These are phyloP conservation scores for Alternaria ventricosa DNA, from an alignment of 2,329 filamentous ascomycete genomes.

Conservation along the genomic window DNA sequence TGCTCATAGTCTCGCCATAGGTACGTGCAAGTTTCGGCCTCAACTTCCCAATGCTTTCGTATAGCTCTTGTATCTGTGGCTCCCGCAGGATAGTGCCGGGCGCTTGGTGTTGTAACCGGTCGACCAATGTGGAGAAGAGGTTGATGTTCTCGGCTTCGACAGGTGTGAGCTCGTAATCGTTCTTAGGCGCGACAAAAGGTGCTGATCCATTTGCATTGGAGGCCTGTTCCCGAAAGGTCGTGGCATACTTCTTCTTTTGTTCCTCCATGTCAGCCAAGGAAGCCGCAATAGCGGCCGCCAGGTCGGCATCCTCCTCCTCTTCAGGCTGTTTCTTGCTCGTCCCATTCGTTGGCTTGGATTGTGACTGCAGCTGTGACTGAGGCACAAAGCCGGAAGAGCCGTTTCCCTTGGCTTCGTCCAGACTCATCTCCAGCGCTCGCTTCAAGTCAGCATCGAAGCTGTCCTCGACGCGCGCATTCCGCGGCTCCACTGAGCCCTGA, in stretches of 20 bases:
- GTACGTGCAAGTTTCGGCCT: slow-evolving; percentile 93
- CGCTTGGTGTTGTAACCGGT: slow-evolving; percentile 91
- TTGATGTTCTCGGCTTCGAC: slow-evolving; percentile 98
- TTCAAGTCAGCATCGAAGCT: slow-evolving; percentile 95
- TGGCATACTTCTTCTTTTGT: slow-evolving; percentile 90
- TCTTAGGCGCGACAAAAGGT: slow-evolving; percentile 71
- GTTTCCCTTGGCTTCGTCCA: slow-evolving; percentile 87
- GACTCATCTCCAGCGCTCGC: slow-evolving; percentile 91
- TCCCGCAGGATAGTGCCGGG: slow-evolving; percentile 95
- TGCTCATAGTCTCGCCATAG: slow-evolving; percentile 99
- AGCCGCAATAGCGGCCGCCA: slow-evolving; percentile 94
- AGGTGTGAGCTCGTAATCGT: slow-evolving; percentile 91
- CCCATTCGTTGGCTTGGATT: slow-evolving; percentile 48
- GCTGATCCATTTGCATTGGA: slow-evolving; percentile 57
- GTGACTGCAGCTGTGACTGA: slow-evolving; percentile 60
- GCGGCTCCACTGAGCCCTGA: slow-evolving; percentile 83
- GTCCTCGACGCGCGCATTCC: slow-evolving; percentile 85
- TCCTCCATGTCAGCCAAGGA: slow-evolving; percentile 97
- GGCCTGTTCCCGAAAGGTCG: slow-evolving; percentile 80
- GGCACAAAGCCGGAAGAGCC: slow-evolving; percentile 74
- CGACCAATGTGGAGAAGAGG: slow-evolving; percentile 90
- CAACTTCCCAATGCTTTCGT: slow-evolving; percentile 93
- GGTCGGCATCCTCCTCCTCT: slow-evolving; percentile 89
- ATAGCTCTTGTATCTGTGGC: slow-evolving; percentile 96
- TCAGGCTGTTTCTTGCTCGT: slow-evolving; percentile 50